Evolutionary conservation across 2,329 filamentous ascomycete genomes (phyloP).

Genomic region (Penicillium italicum): DNA sequence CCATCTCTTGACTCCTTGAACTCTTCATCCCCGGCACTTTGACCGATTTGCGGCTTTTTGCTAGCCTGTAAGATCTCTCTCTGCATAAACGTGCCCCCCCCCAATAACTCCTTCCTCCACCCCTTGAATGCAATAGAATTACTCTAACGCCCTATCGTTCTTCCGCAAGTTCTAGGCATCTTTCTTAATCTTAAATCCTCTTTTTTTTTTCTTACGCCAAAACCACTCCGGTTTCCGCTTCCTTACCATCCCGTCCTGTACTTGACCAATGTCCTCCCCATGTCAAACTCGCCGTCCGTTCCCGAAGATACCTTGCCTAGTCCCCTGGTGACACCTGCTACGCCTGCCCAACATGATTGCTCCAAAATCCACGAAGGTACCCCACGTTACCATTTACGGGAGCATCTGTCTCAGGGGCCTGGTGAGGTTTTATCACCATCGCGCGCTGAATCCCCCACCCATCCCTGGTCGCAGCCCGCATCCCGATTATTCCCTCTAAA

Average conservation of each 20-base stretch:
- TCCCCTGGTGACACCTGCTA: constrained; percentile 47
- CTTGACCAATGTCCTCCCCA: constrained; percentile 51
- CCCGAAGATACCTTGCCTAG: constrained; percentile 40
- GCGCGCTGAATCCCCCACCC: constrained; percentile 38
- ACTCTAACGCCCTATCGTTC: constrained; percentile 8
- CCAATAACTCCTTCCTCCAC: constrained; percentile 11
- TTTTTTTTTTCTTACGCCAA: neutral
- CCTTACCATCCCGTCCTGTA: constrained; percentile 24
- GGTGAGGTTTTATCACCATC: constrained; percentile 31
- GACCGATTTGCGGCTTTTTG: constrained; percentile 16
- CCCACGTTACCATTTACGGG: constrained; percentile 35
- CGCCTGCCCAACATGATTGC: constrained; percentile 40
- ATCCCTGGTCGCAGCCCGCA: constrained; percentile 32
- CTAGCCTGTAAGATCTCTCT: constrained; percentile 32
- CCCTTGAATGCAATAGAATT: constrained; percentile 7
- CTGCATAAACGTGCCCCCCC: constrained; percentile 28
- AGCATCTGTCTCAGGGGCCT: constrained; percentile 30
- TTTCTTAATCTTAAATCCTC: neutral
- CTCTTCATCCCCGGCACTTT: constrained; percentile 10
- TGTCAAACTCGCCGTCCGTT: constrained; percentile 48
- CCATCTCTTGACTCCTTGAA: neutral
- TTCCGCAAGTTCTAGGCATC: neutral
- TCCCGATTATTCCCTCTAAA: constrained; percentile 34
- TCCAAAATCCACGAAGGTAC: constrained; percentile 26
- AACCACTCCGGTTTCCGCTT: constrained; percentile 14